Percentiles rank a stretch among this genome's conserved stretches.
Conservation (phyloP, 2,329 filamentous ascomycete species). For the Trichophyton mentagrophytes region DNA sequence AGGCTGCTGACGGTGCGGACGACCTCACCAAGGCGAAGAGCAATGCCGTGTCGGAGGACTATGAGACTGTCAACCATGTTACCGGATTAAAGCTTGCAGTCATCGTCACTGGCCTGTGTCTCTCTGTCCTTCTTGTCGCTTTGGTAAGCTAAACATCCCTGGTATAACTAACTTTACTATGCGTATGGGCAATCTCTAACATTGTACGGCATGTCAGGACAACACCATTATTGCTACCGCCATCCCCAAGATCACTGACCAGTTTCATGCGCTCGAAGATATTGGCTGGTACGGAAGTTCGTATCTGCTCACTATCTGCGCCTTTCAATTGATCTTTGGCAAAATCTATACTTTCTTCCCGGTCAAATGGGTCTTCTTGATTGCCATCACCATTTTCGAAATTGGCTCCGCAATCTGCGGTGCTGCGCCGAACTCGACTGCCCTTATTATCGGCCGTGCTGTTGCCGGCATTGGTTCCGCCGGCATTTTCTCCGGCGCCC, state of each 20-base stretch:
- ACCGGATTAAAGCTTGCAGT: conserved; percentile 10
- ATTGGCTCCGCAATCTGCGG: conserved; percentile 31
- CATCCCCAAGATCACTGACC: conserved; percentile 36
- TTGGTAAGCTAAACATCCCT: conserved; percentile 5
- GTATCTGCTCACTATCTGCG: conserved; percentile 33
- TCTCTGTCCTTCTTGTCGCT: conserved; percentile 13
- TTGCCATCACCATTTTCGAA: conserved; percentile 30
- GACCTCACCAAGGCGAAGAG: not conserved
- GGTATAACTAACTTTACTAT: not conserved
- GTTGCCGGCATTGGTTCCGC: conserved; percentile 30
- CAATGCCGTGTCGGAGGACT: conserved; percentile 1
- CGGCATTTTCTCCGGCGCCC: conserved; percentile 29
- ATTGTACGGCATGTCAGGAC: conserved; percentile 17
- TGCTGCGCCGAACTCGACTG: conserved; percentile 26
- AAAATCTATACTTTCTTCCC: conserved; percentile 34
- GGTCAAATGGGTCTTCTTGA: conserved; percentile 33
- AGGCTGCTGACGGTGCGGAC: not conserved
- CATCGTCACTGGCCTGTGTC: conserved; percentile 10
- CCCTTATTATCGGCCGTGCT: conserved; percentile 31
- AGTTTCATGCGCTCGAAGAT: conserved; percentile 36
- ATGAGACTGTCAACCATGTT: conserved; percentile 6
- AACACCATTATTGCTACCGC: conserved; percentile 36
- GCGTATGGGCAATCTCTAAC: not conserved
- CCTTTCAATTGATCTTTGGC: conserved; percentile 33
- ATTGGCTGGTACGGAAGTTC: conserved; percentile 39